Evolutionary conservation across 345 rosid species (phyloP).

Genomic region (Citrus trifoliata): DNA sequence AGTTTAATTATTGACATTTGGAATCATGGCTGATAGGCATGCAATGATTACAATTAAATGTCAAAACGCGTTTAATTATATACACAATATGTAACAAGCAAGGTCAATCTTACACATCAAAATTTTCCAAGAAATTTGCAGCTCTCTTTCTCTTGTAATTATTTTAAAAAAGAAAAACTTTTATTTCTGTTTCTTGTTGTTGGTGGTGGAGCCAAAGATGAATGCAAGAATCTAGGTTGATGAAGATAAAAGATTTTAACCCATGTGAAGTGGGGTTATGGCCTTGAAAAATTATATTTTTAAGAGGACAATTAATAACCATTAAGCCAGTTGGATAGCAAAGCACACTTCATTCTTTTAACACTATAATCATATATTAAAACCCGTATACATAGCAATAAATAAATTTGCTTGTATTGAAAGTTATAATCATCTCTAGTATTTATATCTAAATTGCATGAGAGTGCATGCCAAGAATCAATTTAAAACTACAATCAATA

Average conservation of each 20-base stretch:
- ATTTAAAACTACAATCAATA: neutral
- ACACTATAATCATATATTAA: neutral
- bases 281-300: neutral
- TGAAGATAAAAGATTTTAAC: constrained; percentile 5
- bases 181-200: neutral
- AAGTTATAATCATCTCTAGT: neutral
- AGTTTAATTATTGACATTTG: neutral
- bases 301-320: neutral
- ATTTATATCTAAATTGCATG: neutral
- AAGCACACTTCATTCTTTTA: neutral
- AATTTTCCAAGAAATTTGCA: neutral
- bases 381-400: neutral
- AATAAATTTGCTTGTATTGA: neutral
- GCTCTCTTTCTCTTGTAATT: neutral
- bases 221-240: constrained; percentile 11
- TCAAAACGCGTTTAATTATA: neutral
- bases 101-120: no score
- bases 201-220: neutral
- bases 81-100: no score
- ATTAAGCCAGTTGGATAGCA: neutral
- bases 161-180: no score
- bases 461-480: neutral
- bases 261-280: constrained; percentile 36
- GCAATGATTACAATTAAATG: constrained; percentile 7
- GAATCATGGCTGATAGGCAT: constrained; percentile 3